A percentile compares a stretch with the other conserved stretches of the same genome.
These are phyloP conservation scores for Paramecium sonneborni DNA, from an alignment of 73 alveolate genomes.

Conservation along the genomic window DNA sequence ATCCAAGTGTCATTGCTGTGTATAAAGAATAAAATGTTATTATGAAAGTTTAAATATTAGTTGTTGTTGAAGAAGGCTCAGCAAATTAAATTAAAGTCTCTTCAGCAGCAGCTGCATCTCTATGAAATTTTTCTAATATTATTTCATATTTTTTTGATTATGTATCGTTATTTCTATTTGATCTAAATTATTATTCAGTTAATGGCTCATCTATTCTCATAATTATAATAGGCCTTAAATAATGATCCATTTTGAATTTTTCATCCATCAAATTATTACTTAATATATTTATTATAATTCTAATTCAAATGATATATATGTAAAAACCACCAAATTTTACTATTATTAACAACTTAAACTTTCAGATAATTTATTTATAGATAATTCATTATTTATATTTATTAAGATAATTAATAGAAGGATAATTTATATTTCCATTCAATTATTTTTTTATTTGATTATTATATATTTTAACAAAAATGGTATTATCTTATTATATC, in stretches of 20 bases:
- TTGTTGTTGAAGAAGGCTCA: slow-evolving; percentile 36
- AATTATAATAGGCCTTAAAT: slow-evolving; percentile 17
- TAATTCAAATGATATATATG: too few species aligned
- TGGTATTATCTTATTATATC: too few species aligned
- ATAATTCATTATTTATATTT: too few species aligned
- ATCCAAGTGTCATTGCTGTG: slow-evolving; percentile 49
- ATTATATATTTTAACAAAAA: too few species aligned
- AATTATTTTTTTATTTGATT: too few species aligned
- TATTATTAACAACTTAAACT: too few species aligned
- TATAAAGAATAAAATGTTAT: slow-evolving; percentile 47
- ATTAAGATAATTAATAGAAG: too few species aligned
- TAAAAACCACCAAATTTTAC: too few species aligned
- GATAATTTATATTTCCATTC: too few species aligned
- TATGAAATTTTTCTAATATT: slow-evolving; percentile 33
- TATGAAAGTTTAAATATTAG: slow-evolving; percentile 8
- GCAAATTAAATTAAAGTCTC: neutral
- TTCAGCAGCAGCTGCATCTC: slow-evolving; percentile 49
- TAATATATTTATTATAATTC: too few species aligned
- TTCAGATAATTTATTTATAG: too few species aligned
- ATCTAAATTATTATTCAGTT: neutral
- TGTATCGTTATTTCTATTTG: neutral
- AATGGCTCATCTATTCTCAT: slow-evolving; percentile 23
- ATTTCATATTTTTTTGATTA: slow-evolving; percentile 13
- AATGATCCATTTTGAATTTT: slow-evolving; percentile 35
- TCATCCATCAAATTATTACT: neutral